Evolutionary conservation across 176 grass and related monocot genomes (phyloP).

Genomic region (Urochloa ruziziensis): DNA sequence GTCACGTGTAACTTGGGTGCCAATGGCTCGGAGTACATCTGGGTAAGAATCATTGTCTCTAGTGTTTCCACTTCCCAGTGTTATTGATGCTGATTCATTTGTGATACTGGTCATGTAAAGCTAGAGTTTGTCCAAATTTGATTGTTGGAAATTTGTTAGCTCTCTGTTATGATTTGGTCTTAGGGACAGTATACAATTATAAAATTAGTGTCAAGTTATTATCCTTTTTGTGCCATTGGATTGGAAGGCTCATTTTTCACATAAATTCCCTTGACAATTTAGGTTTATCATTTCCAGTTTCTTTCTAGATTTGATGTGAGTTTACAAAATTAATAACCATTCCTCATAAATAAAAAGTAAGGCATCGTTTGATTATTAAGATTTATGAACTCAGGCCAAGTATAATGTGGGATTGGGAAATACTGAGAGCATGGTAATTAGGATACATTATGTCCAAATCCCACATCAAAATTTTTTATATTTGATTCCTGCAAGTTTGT

Average conservation of each 20-base stretch:
- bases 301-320: neutral
- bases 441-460: neutral
- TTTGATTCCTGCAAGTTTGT: too few relatives aligned
- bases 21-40: conserved; percentile 47
- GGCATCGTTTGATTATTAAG: neutral
- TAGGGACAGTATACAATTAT: neutral
- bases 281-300: neutral
- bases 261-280: too few relatives aligned
- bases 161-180: neutral
- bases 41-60: conserved; percentile 39
- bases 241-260: too few relatives aligned
- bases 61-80: neutral
- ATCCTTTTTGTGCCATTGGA: too few relatives aligned
- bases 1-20: conserved; percentile 57
- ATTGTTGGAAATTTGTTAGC: neutral
- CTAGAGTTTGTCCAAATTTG: neutral
- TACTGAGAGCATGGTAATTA: too few relatives aligned
- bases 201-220: too few relatives aligned
- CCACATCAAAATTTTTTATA: too few relatives aligned
- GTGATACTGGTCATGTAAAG: neutral
- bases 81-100: neutral
- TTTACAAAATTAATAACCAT: neutral
- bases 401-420: neutral
- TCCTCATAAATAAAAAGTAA: neutral
- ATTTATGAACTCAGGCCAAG: neutral